phyloP scores from a whole-genome alignment of 208 protist species.

The Kentomonas sorsogonicus region DNA sequence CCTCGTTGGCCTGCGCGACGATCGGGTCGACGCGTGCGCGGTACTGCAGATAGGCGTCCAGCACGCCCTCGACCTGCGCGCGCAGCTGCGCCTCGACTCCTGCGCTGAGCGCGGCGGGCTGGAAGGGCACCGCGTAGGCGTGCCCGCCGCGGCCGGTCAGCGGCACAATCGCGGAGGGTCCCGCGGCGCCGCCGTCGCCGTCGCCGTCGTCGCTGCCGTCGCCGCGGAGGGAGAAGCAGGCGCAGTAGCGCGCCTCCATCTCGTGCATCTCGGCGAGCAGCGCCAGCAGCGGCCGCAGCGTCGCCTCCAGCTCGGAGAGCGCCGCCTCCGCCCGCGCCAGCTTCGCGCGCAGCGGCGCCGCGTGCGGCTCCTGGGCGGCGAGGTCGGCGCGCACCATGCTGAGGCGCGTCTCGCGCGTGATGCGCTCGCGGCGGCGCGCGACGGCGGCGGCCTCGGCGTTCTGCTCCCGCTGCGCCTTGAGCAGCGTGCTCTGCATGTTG shows the following conservation, averaged over 20 bases:
- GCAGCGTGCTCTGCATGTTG: slow-evolving; percentile 59
- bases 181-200: slow-evolving; percentile 6
- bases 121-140: slow-evolving; percentile 45
- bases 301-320: slow-evolving; percentile 17
- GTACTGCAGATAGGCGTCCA: slow-evolving; percentile 68
- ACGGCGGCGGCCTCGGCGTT: slow-evolving; percentile 33
- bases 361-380: slow-evolving; percentile 34
- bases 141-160: neutral
- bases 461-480: slow-evolving; percentile 48
- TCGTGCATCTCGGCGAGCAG: slow-evolving; percentile 54
- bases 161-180: slow-evolving; percentile 24
- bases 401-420: slow-evolving; percentile 52
- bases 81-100: slow-evolving; percentile 61
- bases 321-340: slow-evolving; percentile 27
- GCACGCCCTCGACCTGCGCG: slow-evolving; percentile 54
- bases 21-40: slow-evolving; percentile 65
- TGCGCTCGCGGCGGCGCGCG: slow-evolving; percentile 45
- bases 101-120: slow-evolving; percentile 46
- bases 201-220: neutral
- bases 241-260: slow-evolving; percentile 58
- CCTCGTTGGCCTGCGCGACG: slow-evolving; percentile 46
- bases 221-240: slow-evolving; percentile 58
- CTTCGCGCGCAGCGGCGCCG: slow-evolving; percentile 45
- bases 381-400: slow-evolving; percentile 54
- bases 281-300: slow-evolving; percentile 21